Base-by-base conservation (phyloP, 1,139 yeast genomes). In the Taiozyma onychis region DNA sequence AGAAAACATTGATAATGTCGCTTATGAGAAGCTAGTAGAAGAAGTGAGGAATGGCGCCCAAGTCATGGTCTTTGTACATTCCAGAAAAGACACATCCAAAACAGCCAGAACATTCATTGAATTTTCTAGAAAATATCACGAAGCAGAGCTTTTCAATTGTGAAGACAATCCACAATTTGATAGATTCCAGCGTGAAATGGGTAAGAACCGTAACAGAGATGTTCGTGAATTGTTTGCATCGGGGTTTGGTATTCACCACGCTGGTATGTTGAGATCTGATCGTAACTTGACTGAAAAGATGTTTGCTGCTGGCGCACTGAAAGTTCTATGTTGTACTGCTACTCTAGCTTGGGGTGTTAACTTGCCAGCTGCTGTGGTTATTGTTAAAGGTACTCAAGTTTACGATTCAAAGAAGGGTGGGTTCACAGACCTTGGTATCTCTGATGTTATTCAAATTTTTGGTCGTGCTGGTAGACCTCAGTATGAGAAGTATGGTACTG, bases 401-500 rank as follows among this genome's bases (percentile, higher is more conserved):
- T 95, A 95, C 65, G 96, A 95, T 66, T 80, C 99, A 0, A 89
- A 91, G 63, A 88, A 86, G 51, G 99, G 99, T 75, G 97, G 98
- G 0, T 89, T 84, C 66, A 82, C 85, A 4, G 99, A 95, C 64
- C 74, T 95, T 49, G 97, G 98, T 2, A 91, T 95, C 22, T 87
- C 97, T 0, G 99, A 95, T 70, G 97, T 95, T 39, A 86, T 95
- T 54, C 99, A 95, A 71, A 95, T 95, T 60, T 93, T 95, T 71
- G 99, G 99, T 60, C 88, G 99, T 73, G 99, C 99, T 41, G 99
- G 99, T 70, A 83, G 99, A 71, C 99, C 99, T 0, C 99, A 95
- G 60, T 95, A 82, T 68, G 97, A 95, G 61, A 81, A 80, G 51
- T 85, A 78, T 64, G 99, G 99, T 74, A 88, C 93, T 2, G 98